These are phyloP conservation scores for Croton laevigatus DNA, from an alignment of 441 rosid species.

Conservation along the genomic window DNA sequence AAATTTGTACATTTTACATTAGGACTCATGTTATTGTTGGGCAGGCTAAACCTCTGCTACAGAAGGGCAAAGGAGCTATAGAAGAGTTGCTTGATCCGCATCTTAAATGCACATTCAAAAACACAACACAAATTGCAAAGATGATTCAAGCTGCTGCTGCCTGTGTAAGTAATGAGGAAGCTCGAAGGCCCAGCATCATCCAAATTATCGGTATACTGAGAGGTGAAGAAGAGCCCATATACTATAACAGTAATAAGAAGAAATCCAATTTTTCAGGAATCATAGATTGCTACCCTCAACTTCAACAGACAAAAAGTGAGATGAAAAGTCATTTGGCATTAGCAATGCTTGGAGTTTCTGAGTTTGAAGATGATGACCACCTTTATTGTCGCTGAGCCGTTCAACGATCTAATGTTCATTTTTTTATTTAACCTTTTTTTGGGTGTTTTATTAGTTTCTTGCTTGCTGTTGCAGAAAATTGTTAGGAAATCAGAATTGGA, in stretches of 20 bases:
- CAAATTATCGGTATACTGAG: conserved; percentile 57
- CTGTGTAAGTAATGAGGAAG: conserved; percentile 73
- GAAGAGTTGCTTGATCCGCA: conserved; percentile 73
- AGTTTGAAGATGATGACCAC: conserved; percentile 68
- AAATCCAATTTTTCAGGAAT: conserved; percentile 53
- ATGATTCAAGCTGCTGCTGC: conserved; percentile 84
- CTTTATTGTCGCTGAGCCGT: conserved; percentile 46
- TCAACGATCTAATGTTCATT: conserved; percentile 2
- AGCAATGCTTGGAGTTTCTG: conserved; percentile 94
- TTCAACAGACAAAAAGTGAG: conserved; percentile 72
- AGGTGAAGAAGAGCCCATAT: conserved; percentile 53
- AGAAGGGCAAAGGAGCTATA: conserved; percentile 61
- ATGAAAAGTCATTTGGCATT: conserved; percentile 83
- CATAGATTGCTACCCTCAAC: conserved; percentile 57
- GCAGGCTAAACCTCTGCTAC: conserved; percentile 86
- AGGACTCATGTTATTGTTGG: conserved; percentile 6
- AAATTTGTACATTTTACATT: neutral
- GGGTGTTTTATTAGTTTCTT: conserved; percentile 6
- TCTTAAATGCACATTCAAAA: conserved; percentile 42
- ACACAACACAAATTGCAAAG: conserved; percentile 48
- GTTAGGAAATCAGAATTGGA: conserved; percentile 21
- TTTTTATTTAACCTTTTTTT: neutral
- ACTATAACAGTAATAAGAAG: conserved; percentile 39
- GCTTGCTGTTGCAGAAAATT: conserved; percentile 24
- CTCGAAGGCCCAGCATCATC: conserved; percentile 67